A percentile compares a stretch with the other conserved stretches of the same genome.
These are phyloP conservation scores for Massospora cicadina DNA, from an alignment of 371 early-diverging fungal species.

Conservation along the genomic window DNA sequence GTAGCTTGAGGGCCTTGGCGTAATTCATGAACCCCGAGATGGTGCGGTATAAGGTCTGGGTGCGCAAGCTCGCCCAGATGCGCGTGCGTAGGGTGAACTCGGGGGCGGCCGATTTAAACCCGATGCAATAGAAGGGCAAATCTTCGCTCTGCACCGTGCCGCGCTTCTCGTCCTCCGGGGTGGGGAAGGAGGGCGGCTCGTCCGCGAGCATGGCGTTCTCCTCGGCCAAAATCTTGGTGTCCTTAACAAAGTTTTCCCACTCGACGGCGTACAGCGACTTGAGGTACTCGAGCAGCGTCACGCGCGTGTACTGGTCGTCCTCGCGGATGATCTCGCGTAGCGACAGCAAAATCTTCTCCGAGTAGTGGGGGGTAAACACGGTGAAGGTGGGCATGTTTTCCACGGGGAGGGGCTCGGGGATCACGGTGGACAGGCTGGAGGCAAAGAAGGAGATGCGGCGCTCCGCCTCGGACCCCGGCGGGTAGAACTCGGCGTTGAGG, in stretches of 20 bases:
- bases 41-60: slow-evolving; percentile 78
- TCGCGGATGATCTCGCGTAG: slow-evolving; percentile 72
- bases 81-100: slow-evolving; percentile 71
- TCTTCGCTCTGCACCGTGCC: slow-evolving; percentile 29
- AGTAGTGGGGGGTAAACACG: slow-evolving; percentile 78
- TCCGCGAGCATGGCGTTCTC: slow-evolving; percentile 26
- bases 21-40: slow-evolving; percentile 85
- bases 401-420: slow-evolving; percentile 71
- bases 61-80: slow-evolving; percentile 76
- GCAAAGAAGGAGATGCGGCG: slow-evolving; percentile 78
- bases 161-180: slow-evolving; percentile 6
- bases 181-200: slow-evolving; percentile 8
- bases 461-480: slow-evolving; percentile 63
- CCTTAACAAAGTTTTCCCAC: slow-evolving; percentile 84
- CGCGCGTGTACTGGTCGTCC: slow-evolving; percentile 58
- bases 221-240: slow-evolving; percentile 61
- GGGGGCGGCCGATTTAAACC: slow-evolving; percentile 63
- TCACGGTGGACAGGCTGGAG: slow-evolving; percentile 65
- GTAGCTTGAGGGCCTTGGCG: slow-evolving; percentile 55
- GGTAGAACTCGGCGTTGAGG: slow-evolving; percentile 56
- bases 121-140: slow-evolving; percentile 62
- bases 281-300: slow-evolving; percentile 69
- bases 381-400: slow-evolving; percentile 77
- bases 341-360: slow-evolving; percentile 69
- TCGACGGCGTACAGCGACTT: slow-evolving; percentile 69